Conservation (phyloP, 1,284 basidiomycete species). For the Sanghuangporus sanghuang region DNA sequence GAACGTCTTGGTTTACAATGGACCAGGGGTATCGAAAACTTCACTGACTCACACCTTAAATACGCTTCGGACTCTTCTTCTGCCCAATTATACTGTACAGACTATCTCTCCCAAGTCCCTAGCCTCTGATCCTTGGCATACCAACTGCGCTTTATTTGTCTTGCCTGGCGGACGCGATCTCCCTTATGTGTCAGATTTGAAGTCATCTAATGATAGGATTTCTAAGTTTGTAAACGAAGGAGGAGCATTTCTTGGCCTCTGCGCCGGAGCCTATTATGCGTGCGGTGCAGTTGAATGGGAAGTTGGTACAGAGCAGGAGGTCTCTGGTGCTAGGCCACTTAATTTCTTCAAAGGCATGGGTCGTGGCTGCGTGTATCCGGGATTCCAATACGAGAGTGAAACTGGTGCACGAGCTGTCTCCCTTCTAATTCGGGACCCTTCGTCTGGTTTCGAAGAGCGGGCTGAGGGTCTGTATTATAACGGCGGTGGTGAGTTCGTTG, state of each 20-base stretch:
- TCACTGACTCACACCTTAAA: conserved; percentile 53
- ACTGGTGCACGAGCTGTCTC: conserved; percentile 21
- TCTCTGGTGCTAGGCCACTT: conserved; percentile 43
- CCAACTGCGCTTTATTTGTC: conserved; percentile 72
- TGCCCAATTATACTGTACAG: conserved; percentile 77
- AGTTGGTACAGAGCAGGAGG: conserved; percentile 38
- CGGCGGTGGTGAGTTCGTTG: conserved; percentile 44
- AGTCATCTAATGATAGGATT: conserved; percentile 41
- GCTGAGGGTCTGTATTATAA: conserved; percentile 45
- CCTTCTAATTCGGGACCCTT: conserved; percentile 17
- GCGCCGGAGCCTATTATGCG: conserved; percentile 54
- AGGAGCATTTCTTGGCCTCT: conserved; percentile 65
- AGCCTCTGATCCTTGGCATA: conserved; percentile 68
- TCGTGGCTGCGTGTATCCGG: conserved; percentile 48
- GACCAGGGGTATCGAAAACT: conserved; percentile 57
- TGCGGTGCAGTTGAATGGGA: conserved; percentile 42
- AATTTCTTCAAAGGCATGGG: conserved; percentile 53
- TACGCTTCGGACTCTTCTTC: conserved; percentile 54
- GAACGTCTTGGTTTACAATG: conserved; percentile 81
- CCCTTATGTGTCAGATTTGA: conserved; percentile 43
- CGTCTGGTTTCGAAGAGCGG: conserved; percentile 10
- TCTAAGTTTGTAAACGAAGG: conserved; percentile 62
- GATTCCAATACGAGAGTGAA: conserved; percentile 47
- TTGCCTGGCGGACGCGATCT: conserved; percentile 58
- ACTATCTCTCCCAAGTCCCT: conserved; percentile 54